These are phyloP conservation scores for Coleophoma eucalyptorum DNA, from an alignment of 2,329 filamentous ascomycete species.

Conservation along the genomic window DNA sequence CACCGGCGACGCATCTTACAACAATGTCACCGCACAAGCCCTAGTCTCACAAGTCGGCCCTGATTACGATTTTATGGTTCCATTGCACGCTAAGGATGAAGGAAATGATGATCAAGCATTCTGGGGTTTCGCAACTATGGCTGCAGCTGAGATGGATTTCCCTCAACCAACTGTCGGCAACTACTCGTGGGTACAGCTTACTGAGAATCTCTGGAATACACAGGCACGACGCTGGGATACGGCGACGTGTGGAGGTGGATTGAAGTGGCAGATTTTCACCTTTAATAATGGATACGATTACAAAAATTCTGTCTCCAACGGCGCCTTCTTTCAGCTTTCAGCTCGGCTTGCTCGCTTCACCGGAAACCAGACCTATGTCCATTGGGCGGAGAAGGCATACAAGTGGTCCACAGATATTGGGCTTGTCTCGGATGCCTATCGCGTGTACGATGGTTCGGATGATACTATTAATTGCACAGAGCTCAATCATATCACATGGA, in stretches of 20 bases:
- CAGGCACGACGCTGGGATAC: constrained; percentile 70
- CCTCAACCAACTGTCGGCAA: constrained; percentile 52
- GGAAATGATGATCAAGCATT: constrained; percentile 76
- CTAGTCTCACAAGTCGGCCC: constrained; percentile 58
- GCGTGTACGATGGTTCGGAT: constrained; percentile 61
- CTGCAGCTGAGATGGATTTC: constrained; percentile 66
- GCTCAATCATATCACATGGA: constrained; percentile 54
- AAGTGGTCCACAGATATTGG: constrained; percentile 58
- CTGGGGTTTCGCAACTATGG: constrained; percentile 65
- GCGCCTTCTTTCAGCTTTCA: constrained; percentile 77
- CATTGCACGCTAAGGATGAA: constrained; percentile 51
- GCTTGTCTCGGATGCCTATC: constrained; percentile 50
- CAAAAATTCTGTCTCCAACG: constrained; percentile 80
- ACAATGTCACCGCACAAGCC: constrained; percentile 53
- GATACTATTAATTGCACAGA: constrained; percentile 44
- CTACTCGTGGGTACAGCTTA: constrained; percentile 64
- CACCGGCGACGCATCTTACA: constrained; percentile 60
- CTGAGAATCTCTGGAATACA: constrained; percentile 68
- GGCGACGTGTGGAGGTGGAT: constrained; percentile 63
- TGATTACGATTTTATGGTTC: constrained; percentile 56
- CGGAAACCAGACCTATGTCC: constrained; percentile 58
- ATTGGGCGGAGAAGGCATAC: constrained; percentile 65
- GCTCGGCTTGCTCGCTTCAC: constrained; percentile 71
- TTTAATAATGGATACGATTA: constrained; percentile 77
- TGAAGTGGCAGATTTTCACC: constrained; percentile 78